These are phyloP conservation scores for Tephrocybe sp. DNA, from an alignment of 768 basidiomycete species.

Conservation along the genomic window DNA sequence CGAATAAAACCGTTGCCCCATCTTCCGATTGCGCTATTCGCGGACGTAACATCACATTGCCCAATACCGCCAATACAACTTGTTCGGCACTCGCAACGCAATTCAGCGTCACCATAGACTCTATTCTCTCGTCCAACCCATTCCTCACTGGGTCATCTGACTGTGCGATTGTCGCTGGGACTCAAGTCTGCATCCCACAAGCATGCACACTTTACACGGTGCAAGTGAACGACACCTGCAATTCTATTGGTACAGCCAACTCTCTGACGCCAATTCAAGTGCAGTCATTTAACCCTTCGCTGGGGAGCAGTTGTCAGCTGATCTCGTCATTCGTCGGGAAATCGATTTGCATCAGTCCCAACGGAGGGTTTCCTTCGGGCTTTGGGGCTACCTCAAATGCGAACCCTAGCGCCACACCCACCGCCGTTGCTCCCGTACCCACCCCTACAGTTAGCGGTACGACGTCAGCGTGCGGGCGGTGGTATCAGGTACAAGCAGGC, in stretches of 20 bases:
- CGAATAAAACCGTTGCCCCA: background rate
- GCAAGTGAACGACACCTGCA: slow-evolving; percentile 3
- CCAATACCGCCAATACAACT: background rate
- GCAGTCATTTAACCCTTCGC: background rate
- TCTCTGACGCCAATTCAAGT: background rate
- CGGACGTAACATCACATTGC: background rate
- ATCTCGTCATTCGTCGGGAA: background rate
- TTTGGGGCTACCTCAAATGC: background rate
- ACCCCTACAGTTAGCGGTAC: slow-evolving; percentile 1
- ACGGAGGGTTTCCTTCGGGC: background rate
- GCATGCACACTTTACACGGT: background rate
- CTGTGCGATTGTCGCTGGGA: no score
- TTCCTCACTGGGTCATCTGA: no score
- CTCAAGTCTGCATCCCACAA: no score
- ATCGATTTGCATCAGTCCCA: background rate
- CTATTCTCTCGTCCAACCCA: no score
- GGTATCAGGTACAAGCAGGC: background rate
- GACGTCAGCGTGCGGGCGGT: background rate
- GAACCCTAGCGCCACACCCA: background rate
- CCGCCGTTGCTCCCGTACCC: background rate
- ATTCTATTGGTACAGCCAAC: background rate
- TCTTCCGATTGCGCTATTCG: background rate
- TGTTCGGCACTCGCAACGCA: slow-evolving; percentile 3
- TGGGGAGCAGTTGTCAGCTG: background rate
- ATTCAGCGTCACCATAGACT: no score